Conservation (phyloP, 352 stramenopile species). For the Phytophthora niederhauseri region DNA sequence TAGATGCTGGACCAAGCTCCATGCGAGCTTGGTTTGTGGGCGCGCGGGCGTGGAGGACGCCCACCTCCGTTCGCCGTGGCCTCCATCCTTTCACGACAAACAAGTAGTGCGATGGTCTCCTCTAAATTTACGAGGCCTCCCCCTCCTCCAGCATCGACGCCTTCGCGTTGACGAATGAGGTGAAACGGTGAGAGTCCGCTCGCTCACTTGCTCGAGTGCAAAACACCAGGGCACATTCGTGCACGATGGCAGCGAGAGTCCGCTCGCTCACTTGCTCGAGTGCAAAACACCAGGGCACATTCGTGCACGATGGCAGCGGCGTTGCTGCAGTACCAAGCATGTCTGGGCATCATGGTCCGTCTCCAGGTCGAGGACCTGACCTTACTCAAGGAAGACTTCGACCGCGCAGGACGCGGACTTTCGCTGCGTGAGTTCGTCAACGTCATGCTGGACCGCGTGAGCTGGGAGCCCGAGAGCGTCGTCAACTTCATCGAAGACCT, state of each 20-base stretch:
- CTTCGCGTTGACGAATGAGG: constrained; percentile 1
- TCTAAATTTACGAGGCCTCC: constrained; percentile 30
- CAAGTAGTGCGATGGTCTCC: constrained; percentile 1
- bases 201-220: background rate
- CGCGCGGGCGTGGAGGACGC: constrained; percentile 29
- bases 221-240: background rate
- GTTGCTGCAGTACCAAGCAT: constrained; percentile 76
- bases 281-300: background rate
- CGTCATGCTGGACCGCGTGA: constrained; percentile 74
- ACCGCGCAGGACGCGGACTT: constrained; percentile 55
- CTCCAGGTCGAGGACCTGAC: constrained; percentile 73
- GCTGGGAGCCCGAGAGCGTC: constrained; percentile 59
- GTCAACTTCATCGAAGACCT: constrained; percentile 75
- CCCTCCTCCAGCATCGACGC: background rate
- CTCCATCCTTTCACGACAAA: constrained; percentile 22
- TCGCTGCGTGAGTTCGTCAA: constrained; percentile 69
- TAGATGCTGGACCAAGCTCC: constrained; percentile 25
- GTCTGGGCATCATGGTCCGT: constrained; percentile 79
- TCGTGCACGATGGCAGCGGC: constrained; percentile 50
- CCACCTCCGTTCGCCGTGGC: constrained; percentile 4
- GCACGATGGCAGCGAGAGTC: constrained; percentile 25
- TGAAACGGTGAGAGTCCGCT: constrained; percentile 20
- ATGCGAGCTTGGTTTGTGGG: constrained; percentile 21
- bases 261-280: background rate
- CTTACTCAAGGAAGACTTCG: constrained; percentile 72